Conservation (phyloP, 805 yeast species). For the Lachancea meyersii region DNA sequence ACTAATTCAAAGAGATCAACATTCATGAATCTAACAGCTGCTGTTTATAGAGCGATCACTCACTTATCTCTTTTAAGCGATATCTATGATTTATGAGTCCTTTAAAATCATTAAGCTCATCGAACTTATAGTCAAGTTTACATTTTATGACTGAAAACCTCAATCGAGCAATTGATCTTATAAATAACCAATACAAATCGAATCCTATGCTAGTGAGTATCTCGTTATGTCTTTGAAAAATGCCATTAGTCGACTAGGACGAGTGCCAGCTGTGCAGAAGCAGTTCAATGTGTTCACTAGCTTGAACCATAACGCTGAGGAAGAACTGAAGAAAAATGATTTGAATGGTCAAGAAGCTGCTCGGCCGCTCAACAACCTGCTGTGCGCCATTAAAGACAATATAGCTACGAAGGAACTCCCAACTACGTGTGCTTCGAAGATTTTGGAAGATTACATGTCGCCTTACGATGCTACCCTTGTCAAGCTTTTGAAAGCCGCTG, state of each 20-base stretch:
- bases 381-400: slow-evolving; percentile 70
- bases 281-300: slow-evolving; percentile 41
- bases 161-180: no score
- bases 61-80: no score
- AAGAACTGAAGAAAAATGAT: slow-evolving; percentile 9
- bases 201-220: neutral
- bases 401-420: slow-evolving; percentile 58
- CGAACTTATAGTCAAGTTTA: neutral
- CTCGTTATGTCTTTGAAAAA: slow-evolving; percentile 10
- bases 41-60: no score
- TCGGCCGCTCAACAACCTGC: slow-evolving; percentile 28
- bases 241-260: slow-evolving; percentile 13
- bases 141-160: no score
- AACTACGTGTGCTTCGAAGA: slow-evolving; percentile 75
- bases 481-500: slow-evolving; percentile 43
- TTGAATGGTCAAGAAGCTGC: neutral
- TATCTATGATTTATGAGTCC: neutral
- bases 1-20: slow-evolving; percentile 1
- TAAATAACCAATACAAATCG: no score
- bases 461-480: slow-evolving; percentile 82
- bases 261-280: slow-evolving; percentile 21
- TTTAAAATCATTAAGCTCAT: neutral
- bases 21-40: neutral
- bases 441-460: slow-evolving; percentile 52
- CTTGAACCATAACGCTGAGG: slow-evolving; percentile 24